phyloP scores from a whole-genome alignment of 2,329 filamentous ascomycete species.

The Sarocladium kiliense region DNA sequence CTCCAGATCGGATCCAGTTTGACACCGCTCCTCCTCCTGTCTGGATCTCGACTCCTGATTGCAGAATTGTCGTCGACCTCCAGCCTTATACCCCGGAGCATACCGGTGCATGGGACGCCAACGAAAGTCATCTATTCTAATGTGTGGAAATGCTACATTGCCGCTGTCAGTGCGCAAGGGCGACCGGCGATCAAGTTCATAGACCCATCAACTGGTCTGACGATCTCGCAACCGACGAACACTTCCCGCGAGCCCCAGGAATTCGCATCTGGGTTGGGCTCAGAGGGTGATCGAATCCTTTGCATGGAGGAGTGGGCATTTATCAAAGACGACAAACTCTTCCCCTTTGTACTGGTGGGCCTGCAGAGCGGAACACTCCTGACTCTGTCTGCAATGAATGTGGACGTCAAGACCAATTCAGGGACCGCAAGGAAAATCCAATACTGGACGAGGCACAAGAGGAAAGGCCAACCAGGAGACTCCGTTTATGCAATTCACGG shows the following conservation, averaged over 20 bases:
- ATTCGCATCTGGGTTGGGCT: slow-evolving; percentile 16
- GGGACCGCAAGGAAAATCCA: slow-evolving; percentile 26
- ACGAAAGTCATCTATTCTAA: slow-evolving; percentile 50
- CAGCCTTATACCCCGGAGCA: slow-evolving; percentile 43
- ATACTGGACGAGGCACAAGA: slow-evolving; percentile 51
- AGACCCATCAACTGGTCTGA: slow-evolving; percentile 47
- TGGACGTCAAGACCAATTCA: slow-evolving; percentile 7
- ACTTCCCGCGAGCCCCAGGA: slow-evolving; percentile 34
- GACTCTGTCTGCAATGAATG: slow-evolving; percentile 40
- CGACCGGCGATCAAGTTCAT: slow-evolving; percentile 50
- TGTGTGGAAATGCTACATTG: slow-evolving; percentile 46
- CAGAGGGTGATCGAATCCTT: slow-evolving; percentile 50
- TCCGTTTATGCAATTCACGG: slow-evolving; percentile 54
- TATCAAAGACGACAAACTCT: slow-evolving; percentile 49
- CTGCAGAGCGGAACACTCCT: slow-evolving; percentile 45
- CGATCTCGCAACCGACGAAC: slow-evolving; percentile 42
- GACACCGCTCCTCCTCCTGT: slow-evolving; percentile 34
- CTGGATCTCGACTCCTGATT: slow-evolving; percentile 45
- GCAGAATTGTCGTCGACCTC: slow-evolving; percentile 43
- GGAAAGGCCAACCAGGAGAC: slow-evolving; percentile 28
- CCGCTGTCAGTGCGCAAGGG: slow-evolving; percentile 37
- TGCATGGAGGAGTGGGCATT: slow-evolving; percentile 61
- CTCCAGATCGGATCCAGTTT: neutral
- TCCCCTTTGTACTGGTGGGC: slow-evolving; percentile 57
- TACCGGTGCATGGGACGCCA: slow-evolving; percentile 43